Conservation (phyloP, 169 alveolate species). For the Miamiensis avidus region DNA sequence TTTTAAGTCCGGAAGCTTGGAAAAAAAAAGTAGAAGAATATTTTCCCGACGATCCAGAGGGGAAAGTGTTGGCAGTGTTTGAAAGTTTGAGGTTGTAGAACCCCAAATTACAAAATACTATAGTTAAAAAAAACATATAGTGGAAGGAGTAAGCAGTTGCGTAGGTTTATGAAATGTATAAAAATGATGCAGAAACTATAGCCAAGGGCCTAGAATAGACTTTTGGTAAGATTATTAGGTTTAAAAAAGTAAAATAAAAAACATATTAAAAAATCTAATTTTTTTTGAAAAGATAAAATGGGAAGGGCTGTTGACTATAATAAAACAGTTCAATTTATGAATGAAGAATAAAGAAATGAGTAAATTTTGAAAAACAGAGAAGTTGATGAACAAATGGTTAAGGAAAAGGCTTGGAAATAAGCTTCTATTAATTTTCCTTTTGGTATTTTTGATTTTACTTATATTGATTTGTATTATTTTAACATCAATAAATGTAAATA, state of each 20-base stretch:
- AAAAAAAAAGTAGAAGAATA: constrained; percentile 84
- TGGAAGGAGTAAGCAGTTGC: constrained; percentile 52
- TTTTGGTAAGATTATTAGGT: constrained; percentile 63
- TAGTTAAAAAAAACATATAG: constrained; percentile 52
- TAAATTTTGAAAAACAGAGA: constrained; percentile 65
- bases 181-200: constrained; percentile 29
- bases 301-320: constrained; percentile 53
- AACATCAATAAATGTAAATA: too few relatives aligned
- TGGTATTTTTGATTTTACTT: too few relatives aligned
- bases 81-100: constrained; percentile 67
- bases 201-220: constrained; percentile 30
- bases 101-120: constrained; percentile 56
- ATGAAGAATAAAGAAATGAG: constrained; percentile 65
- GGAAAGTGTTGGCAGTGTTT: constrained; percentile 52
- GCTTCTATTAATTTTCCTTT: constrained; percentile 74
- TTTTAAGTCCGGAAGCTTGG: constrained; percentile 78
- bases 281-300: constrained; percentile 49
- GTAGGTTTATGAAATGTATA: constrained; percentile 46
- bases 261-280: constrained; percentile 66
- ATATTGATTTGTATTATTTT: too few relatives aligned
- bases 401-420: constrained; percentile 72
- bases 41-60: constrained; percentile 58
- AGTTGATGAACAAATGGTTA: constrained; percentile 64
- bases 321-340: not conserved
- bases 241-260: constrained; percentile 60